Evolutionary conservation across 164 flowering plant genomes (phyloP).

Genomic region (Echeveria elegans): DNA sequence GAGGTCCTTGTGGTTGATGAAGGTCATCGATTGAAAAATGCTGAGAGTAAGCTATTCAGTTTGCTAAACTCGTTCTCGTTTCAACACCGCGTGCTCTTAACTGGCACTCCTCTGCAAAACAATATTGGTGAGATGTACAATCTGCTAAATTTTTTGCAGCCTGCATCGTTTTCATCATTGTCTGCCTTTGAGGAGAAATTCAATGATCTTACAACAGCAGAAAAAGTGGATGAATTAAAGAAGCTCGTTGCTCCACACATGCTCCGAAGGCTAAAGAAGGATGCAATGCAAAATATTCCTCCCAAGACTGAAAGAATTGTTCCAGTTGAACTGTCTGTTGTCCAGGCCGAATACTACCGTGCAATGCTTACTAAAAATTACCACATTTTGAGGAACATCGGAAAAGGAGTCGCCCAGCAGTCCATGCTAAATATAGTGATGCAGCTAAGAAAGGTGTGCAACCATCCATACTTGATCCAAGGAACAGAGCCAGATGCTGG

Average conservation of each 20-base stretch:
- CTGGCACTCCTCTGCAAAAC: conserved; percentile 99
- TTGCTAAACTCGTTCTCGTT: conserved; percentile 84
- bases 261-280: conserved; percentile 98
- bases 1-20: conserved; percentile 99
- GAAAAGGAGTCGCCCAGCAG: conserved; percentile 92
- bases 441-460: conserved; percentile 97
- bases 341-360: conserved; percentile 98
- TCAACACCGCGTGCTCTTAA: conserved; percentile 89
- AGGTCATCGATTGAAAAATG: conserved; percentile 95
- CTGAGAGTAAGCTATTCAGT: conserved; percentile 90
- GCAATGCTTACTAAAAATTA: conserved; percentile 99
- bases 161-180: conserved; percentile 85
- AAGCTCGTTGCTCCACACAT: conserved; percentile 98
- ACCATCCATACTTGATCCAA: conserved; percentile 96
- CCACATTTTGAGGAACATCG: conserved; percentile 80
- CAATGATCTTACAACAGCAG: conserved; percentile 87
- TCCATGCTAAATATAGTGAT: conserved; percentile 97
- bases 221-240: conserved; percentile 93
- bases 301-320: conserved; percentile 96
- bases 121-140: conserved; percentile 96
- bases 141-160: conserved; percentile 94
- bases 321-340: conserved; percentile 93
- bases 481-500: conserved; percentile 99
- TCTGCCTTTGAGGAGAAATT: conserved; percentile 85
- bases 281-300: conserved; percentile 97